phyloP scores from a whole-genome alignment of 306 rosid species.

The Lathyrus aphaca region DNA sequence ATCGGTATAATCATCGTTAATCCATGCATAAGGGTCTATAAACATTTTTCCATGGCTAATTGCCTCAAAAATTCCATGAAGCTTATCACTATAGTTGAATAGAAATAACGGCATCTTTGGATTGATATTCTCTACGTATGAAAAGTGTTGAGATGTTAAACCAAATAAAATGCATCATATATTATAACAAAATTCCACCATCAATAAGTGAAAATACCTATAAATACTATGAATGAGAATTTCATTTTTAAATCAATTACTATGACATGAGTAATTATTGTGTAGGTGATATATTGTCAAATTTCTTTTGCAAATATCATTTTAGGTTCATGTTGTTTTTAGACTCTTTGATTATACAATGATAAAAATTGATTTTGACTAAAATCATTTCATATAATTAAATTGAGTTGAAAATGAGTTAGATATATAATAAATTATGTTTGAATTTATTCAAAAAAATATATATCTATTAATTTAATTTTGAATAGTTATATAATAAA shows the following conservation, averaged over 20 bases:
- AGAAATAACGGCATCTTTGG: conserved; percentile 84
- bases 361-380: not conserved
- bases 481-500: no score
- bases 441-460: no score
- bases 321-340: not conserved
- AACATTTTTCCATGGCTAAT: conserved; percentile 68
- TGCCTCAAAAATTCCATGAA: conserved; percentile 89
- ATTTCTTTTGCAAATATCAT: not conserved
- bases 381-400: no score
- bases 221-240: not conserved
- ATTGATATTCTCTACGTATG: conserved; percentile 75
- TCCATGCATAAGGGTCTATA: conserved; percentile 89
- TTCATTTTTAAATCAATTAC: not conserved
- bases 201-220: not conserved
- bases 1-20: conserved; percentile 53
- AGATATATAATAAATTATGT: no score
- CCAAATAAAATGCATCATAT: conserved; percentile 49
- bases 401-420: no score
- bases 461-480: no score
- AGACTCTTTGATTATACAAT: not conserved
- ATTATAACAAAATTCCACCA: no score
- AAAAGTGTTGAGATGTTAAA: conserved; percentile 66
- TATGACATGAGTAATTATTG: not conserved
- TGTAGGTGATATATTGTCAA: not conserved
- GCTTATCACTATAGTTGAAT: conserved; percentile 75